A percentile compares a stretch with the other conserved stretches of the same genome.
Conservation (phyloP, 179 eudicot genomes). For the Beta lomatogona region DNA sequence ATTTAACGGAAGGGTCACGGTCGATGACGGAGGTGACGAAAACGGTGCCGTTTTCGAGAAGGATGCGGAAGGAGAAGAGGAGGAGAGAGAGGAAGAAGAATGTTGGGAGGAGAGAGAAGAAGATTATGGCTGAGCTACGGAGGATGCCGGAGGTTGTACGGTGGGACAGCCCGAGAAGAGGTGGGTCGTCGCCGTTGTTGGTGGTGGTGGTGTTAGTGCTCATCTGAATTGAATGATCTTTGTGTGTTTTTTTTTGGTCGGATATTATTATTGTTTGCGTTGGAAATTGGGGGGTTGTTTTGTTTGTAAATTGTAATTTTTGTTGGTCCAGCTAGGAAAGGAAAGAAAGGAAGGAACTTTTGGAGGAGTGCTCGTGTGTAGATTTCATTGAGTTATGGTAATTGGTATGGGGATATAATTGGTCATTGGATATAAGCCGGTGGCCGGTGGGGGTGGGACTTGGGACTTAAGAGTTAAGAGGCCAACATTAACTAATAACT, state of each 20-base stretch:
- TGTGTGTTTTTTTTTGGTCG: not conserved
- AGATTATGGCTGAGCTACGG: conserved; percentile 40
- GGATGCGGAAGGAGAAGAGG: conserved; percentile 76
- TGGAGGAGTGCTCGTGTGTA: too few relatives aligned
- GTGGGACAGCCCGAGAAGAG: conserved; percentile 36
- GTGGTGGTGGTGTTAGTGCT: conserved; percentile 27
- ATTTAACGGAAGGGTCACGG: conserved; percentile 62
- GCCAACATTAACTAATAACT: too few relatives aligned
- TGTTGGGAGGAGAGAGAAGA: conserved; percentile 51
- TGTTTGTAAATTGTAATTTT: not conserved
- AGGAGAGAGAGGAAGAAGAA: conserved; percentile 60
- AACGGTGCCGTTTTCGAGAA: conserved; percentile 68
- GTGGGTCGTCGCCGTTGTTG: conserved; percentile 31
- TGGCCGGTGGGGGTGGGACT: too few relatives aligned
- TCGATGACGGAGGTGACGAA: conserved; percentile 72
- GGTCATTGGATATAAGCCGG: too few relatives aligned
- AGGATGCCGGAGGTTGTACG: conserved; percentile 60
- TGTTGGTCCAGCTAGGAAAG: conserved; percentile 2
- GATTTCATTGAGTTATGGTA: not conserved
- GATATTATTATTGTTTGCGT: not conserved
- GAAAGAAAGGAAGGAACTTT: not conserved
- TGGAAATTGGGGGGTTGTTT: not conserved
- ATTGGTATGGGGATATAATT: too few relatives aligned
- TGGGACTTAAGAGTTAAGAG: too few relatives aligned
- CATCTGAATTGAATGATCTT: not conserved